Base-by-base conservation (phyloP, 2,329 filamentous ascomycete genomes). In the Penicillium sp. region DNA sequence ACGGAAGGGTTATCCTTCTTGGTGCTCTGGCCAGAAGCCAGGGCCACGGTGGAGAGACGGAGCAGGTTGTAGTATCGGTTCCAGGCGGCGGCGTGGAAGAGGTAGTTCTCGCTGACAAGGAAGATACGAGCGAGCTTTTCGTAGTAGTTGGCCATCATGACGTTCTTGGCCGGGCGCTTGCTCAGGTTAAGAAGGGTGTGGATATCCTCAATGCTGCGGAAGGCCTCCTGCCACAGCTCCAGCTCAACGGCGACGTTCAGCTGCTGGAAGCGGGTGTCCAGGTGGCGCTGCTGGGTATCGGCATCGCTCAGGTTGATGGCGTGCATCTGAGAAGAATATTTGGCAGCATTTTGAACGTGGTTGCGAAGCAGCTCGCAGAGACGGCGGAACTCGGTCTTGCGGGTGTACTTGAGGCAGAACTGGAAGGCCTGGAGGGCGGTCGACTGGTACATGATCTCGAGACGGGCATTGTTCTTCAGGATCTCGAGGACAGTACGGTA, bases 81-180 rank as follows among this genome's bases (percentile, higher is more conserved):
- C 89, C 90, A 98, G 55, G 93, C 90, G 47, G 93, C 93, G 61
- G 93, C 93, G 69, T 98, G 93, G 84, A 98, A 98, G 40, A 98
- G 84, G 72, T 97, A 97, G 80, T 98, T 98, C 77, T 97, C 93
- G 72, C 92, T 95, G 60, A 97, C 93, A 56, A 98, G 83, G 81
- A 98, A 98, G 72, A 98, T 98, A 58, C 91, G 85, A 35, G 93
- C 96, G 50, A 98, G 84, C 78, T 97, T 97, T 81, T 98, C 93
- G 75, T 97, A 98, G 81, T 98, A 98, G 79, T 97, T 98, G 75
- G 93, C 93, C 93, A 98, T 98, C 93, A 98, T 97, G 69, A 96
- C 81, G 71, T 96, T 96, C 86, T 97, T 97, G 47, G 93, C 87
- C 33, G 91, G 91, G 48, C 93, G 88, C 82, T 97, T 97, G 86